Conservation (phyloP, 2,329 filamentous ascomycete species). For the Grosmannia huntii region DNA sequence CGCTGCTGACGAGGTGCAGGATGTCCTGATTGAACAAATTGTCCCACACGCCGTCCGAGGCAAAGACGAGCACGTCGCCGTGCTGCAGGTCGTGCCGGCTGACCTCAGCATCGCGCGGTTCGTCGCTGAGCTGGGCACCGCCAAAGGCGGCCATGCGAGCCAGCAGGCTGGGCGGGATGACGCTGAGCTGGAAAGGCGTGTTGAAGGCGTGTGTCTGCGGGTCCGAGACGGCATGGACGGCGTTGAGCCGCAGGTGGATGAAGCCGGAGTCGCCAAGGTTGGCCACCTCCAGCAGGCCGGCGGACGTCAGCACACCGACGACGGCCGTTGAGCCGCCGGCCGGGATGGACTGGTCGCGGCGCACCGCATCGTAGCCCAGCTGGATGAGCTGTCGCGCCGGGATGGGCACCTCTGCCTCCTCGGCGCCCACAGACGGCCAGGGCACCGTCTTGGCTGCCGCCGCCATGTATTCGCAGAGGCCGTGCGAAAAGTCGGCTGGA, state of each 20-base stretch:
- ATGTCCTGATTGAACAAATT: conserved; percentile 89
- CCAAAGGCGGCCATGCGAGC: conserved; percentile 75
- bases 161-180: conserved; percentile 69
- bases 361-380: conserved; percentile 70
- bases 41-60: conserved; percentile 91
- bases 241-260: conserved; percentile 72
- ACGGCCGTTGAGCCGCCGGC: conserved; percentile 90
- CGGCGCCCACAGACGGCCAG: conserved; percentile 8
- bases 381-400: conserved; percentile 64
- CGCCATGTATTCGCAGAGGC: conserved; percentile 88
- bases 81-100: conserved; percentile 67
- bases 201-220: conserved; percentile 97
- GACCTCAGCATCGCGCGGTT: conserved; percentile 72
- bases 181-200: conserved; percentile 86
- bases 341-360: conserved; percentile 55
- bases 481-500: conserved; percentile 89
- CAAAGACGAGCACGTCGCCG: conserved; percentile 87
- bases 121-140: conserved; percentile 66
- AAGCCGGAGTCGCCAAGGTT: conserved; percentile 96
- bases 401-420: conserved; percentile 21
- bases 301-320: conserved; percentile 61
- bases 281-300: conserved; percentile 72
- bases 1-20: conserved; percentile 61
- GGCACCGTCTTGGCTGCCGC: conserved; percentile 44
- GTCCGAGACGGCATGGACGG: conserved; percentile 68